phyloP scores from a whole-genome alignment of 768 basidiomycete species.

The Tephrocybe sp. region DNA sequence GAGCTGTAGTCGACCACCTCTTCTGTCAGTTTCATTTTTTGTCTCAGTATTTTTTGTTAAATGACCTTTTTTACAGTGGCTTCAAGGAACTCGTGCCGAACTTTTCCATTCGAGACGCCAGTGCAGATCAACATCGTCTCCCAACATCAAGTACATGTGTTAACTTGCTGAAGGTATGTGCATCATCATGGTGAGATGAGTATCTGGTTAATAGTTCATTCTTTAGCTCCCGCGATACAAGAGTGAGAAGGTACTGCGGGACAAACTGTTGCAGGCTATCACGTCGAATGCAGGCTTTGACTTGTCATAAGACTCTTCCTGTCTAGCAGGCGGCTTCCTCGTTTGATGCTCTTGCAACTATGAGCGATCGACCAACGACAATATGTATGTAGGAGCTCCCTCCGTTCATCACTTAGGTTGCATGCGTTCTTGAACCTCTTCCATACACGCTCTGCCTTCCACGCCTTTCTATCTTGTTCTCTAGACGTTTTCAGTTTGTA shows the following conservation, averaged over 20 bases:
- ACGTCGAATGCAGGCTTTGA: conserved; percentile 91
- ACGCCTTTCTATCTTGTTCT: no score
- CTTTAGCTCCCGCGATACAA: conserved; percentile 68
- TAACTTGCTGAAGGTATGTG: conserved; percentile 80
- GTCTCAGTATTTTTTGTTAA: no score
- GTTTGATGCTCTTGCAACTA: no score
- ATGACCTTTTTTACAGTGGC: conserved; percentile 45
- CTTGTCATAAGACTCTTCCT: conserved; percentile 74
- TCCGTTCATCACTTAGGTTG: no score
- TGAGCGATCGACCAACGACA: no score
- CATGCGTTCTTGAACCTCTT: no score
- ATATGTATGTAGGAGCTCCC: no score
- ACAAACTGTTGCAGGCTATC: conserved; percentile 86
- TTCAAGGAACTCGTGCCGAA: conserved; percentile 87
- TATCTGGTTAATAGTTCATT: neutral
- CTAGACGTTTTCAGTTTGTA: no score
- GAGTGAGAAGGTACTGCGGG: conserved; percentile 59
- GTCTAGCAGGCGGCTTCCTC: no score
- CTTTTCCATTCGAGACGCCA: conserved; percentile 86
- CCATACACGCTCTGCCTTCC: no score
- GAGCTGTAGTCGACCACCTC: conserved; percentile 85
- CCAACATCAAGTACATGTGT: conserved; percentile 87
- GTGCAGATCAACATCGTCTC: conserved; percentile 66
- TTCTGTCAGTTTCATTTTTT: conserved; percentile 54
- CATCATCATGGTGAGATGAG: neutral